Percentiles rank a stretch among this genome's conserved stretches.
Conservation (phyloP, 352 stramenopile species). For the Blastocystis sp. region DNA sequence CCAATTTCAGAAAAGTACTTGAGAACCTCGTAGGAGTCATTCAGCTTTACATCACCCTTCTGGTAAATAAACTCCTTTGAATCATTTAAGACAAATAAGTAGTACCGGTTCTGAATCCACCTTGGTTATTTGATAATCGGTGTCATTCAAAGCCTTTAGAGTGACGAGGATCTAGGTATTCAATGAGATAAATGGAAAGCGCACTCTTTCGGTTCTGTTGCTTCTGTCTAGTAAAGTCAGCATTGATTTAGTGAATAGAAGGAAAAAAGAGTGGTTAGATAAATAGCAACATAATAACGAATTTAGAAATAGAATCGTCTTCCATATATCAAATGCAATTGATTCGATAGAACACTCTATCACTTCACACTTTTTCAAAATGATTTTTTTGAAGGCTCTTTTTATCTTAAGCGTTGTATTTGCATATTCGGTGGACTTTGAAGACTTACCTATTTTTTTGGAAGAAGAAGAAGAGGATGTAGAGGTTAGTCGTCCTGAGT, state of each 20-base stretch:
- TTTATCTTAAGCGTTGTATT: background rate
- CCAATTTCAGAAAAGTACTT: background rate
- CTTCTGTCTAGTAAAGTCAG: constrained; percentile 26
- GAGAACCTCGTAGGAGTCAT: constrained; percentile 37
- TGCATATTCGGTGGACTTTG: constrained; percentile 48
- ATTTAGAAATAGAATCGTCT: background rate
- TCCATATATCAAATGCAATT: background rate
- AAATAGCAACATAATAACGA: background rate
- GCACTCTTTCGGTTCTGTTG: constrained; percentile 13
- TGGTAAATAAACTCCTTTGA: constrained; percentile 42
- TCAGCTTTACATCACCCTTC: constrained; percentile 41
- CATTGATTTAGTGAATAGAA: background rate
- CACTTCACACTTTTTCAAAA: background rate
- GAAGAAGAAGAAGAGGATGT: background rate
- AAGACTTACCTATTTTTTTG: constrained; percentile 33
- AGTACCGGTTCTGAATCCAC: constrained; percentile 43
- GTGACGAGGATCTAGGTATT: constrained; percentile 41
- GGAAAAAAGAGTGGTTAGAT: background rate
- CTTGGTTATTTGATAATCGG: background rate
- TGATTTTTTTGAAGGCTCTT: background rate
- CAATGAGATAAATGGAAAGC: background rate
- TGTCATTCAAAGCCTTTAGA: constrained; percentile 11
- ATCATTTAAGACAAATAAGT: background rate
- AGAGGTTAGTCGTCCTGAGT: constrained; percentile 44
- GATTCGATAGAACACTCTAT: background rate